A percentile compares a stretch with the other conserved stretches of the same genome.
These are phyloP conservation scores for Neophaeococcomyces aloes DNA, from an alignment of 2,329 filamentous ascomycete genomes.

Conservation along the genomic window DNA sequence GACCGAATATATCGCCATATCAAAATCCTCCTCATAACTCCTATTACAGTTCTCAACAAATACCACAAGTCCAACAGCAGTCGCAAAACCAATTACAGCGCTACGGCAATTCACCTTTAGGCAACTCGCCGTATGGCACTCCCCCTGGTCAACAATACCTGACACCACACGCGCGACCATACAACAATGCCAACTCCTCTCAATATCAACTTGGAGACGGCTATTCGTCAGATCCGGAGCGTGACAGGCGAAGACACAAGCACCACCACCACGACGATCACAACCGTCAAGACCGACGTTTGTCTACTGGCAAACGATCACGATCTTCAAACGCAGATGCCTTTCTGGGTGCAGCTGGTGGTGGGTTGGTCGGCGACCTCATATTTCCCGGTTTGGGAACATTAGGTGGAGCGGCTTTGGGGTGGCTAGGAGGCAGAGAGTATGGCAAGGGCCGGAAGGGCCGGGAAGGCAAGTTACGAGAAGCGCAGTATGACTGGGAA, in stretches of 20 bases:
- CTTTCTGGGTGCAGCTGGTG: conserved; percentile 21
- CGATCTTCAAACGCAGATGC: conserved; percentile 19
- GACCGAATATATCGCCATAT: conserved; percentile 9
- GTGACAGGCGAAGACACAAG: conserved; percentile 16
- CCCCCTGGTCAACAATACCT: conserved; percentile 2
- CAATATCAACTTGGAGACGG: conserved; percentile 2
- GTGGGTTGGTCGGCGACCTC: conserved; percentile 21
- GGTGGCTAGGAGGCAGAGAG: conserved; percentile 22
- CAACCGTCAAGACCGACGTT: conserved; percentile 5
- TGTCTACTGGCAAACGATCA: conserved; percentile 14
- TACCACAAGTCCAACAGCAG: conserved; percentile 5
- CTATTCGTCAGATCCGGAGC: conserved; percentile 21
- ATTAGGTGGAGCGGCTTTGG: conserved; percentile 20
- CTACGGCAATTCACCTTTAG: conserved; percentile 6
- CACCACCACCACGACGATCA: not conserved
- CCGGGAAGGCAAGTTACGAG: conserved; percentile 17
- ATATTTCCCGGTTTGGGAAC: conserved; percentile 23
- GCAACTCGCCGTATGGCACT: not conserved
- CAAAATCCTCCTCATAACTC: conserved; percentile 7
- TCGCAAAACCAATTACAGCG: conserved; percentile 2
- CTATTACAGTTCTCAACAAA: conserved; percentile 6
- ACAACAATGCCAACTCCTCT: conserved; percentile 1
- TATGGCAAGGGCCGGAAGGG: conserved; percentile 21
- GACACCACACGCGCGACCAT: conserved; percentile 1
- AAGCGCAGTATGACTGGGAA: conserved; percentile 20